Percentiles rank a stretch among this genome's conserved stretches.
phyloP scores from a whole-genome alignment of 208 protist species.

The Acanthamoeba lenticulata region DNA sequence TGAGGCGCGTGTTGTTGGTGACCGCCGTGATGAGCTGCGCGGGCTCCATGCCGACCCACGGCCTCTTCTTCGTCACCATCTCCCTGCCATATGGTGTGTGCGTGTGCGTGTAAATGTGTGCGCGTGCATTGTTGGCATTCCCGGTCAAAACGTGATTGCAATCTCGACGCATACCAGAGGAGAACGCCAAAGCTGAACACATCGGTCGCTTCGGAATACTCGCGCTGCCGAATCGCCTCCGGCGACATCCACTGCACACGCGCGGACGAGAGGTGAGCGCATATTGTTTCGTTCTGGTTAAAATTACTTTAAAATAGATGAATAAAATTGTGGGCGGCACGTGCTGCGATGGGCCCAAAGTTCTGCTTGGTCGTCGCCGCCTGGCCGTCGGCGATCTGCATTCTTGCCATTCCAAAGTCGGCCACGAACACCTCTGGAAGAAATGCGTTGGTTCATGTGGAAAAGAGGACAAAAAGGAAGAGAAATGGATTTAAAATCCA shows the following conservation, averaged over 20 bases:
- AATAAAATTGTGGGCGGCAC: background rate
- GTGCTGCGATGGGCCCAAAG: conserved; percentile 40
- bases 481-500: too few species aligned
- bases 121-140: background rate
- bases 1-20: conserved; percentile 35
- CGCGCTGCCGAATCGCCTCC: background rate
- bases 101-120: background rate
- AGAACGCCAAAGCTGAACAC: conserved; percentile 53
- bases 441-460: too few species aligned
- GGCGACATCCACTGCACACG: conserved; percentile 64
- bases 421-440: conserved; percentile 64
- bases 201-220: conserved; percentile 66
- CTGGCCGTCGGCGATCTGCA: background rate
- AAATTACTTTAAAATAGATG: background rate
- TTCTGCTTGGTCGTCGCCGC: conserved; percentile 47
- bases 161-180: background rate
- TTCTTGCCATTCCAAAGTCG: conserved; percentile 54
- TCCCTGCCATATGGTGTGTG: too few species aligned
- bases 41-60: conserved; percentile 52
- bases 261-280: too few species aligned
- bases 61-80: conserved; percentile 11
- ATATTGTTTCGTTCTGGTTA: background rate
- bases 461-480: too few species aligned
- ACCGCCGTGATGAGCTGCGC: conserved; percentile 21
- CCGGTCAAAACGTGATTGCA: background rate